These are phyloP conservation scores for Staphylotrichum longicolle DNA, from an alignment of 495 filamentous ascomycete species.

Conservation along the genomic window DNA sequence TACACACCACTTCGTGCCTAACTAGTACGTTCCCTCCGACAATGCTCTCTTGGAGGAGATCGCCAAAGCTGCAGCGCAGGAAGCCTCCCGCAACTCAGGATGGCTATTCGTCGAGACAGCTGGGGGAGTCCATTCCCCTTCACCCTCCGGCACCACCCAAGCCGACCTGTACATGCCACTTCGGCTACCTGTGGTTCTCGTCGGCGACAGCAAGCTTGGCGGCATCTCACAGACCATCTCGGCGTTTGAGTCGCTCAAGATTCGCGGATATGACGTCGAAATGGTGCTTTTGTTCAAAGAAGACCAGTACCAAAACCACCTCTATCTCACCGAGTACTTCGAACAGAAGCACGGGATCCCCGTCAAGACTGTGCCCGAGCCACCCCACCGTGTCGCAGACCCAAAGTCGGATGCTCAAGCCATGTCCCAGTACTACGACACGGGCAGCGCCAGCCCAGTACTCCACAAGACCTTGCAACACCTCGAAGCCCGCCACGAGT, in stretches of 20 bases:
- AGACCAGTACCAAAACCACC: constrained; percentile 59
- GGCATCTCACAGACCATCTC: constrained; percentile 74
- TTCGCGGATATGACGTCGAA: constrained; percentile 73
- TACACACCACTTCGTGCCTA: not conserved
- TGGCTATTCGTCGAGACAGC: constrained; percentile 70
- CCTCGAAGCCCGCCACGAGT: constrained; percentile 48
- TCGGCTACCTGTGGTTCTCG: constrained; percentile 66
- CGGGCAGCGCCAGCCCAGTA: not conserved
- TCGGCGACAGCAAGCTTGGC: constrained; percentile 68
- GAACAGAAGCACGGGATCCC: constrained; percentile 51
- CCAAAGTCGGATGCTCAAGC: constrained; percentile 19
- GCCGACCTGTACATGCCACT: constrained; percentile 71
- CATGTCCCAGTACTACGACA: constrained; percentile 22
- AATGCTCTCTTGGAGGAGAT: constrained; percentile 48
- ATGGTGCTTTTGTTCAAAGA: constrained; percentile 63
- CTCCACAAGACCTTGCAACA: constrained; percentile 41
- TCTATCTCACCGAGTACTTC: constrained; percentile 65
- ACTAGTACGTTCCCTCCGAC: constrained; percentile 45
- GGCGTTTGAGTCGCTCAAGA: constrained; percentile 67
- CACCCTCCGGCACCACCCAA: constrained; percentile 69
- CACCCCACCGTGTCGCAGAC: constrained; percentile 37
- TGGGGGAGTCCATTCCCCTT: constrained; percentile 71
- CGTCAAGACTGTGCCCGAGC: constrained; percentile 51
- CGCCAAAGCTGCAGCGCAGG: constrained; percentile 42
- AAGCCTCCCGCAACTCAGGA: constrained; percentile 41